Evolutionary conservation across 2,329 filamentous ascomycete genomes (phyloP).

Genomic region (Monilinia fructigena): DNA sequence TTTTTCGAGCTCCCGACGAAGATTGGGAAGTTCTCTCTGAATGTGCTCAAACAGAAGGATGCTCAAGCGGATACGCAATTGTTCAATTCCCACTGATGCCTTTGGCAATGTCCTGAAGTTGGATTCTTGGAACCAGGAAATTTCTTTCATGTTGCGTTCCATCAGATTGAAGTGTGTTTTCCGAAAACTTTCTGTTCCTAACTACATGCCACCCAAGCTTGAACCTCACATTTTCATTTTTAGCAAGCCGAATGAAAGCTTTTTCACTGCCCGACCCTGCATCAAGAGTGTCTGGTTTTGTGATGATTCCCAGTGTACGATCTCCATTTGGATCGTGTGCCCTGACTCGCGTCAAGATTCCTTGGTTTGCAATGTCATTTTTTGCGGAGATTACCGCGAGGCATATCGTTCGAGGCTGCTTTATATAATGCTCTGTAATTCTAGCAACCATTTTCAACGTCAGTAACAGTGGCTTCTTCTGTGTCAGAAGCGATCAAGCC

Average conservation of each 20-base stretch:
- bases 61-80: conserved; percentile 33
- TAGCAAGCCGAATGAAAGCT: conserved; percentile 41
- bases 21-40: conserved; percentile 37
- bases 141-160: conserved; percentile 32
- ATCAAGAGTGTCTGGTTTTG: conserved; percentile 46
- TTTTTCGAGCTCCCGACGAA: conserved; percentile 31
- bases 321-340: conserved; percentile 41
- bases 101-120: conserved; percentile 35
- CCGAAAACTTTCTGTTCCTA: conserved; percentile 46
- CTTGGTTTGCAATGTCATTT: conserved; percentile 46
- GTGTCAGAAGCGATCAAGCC: conserved; percentile 38
- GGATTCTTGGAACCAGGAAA: conserved; percentile 32
- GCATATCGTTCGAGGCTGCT: conserved; percentile 46
- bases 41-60: conserved; percentile 39
- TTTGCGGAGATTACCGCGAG: conserved; percentile 48
- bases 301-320: conserved; percentile 48
- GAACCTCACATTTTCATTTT: conserved; percentile 45
- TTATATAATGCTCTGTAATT: conserved; percentile 44
- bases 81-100: conserved; percentile 35
- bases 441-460: conserved; percentile 36
- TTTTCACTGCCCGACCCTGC: conserved; percentile 42
- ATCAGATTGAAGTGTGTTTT: conserved; percentile 38
- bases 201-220: conserved; percentile 51
- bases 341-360: conserved; percentile 42
- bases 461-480: conserved; percentile 32